Percentiles rank a stretch among this genome's conserved stretches.
These are phyloP conservation scores for Medicago arabica DNA, from an alignment of 306 rosid genomes.

Conservation along the genomic window DNA sequence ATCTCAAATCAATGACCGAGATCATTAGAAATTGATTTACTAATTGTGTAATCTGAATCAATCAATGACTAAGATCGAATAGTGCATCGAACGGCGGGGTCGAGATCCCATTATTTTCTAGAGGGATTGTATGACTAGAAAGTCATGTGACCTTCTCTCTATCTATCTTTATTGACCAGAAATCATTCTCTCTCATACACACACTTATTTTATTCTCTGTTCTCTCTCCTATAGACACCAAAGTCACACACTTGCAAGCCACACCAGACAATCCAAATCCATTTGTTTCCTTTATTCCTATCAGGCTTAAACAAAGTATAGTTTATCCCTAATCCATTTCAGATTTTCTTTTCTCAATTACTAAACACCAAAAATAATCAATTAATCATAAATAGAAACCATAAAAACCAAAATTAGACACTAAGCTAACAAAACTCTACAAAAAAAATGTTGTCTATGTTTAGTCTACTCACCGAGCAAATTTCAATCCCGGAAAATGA, in stretches of 20 bases:
- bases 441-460: neutral
- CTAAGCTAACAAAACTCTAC: neutral
- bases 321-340: neutral
- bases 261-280: neutral
- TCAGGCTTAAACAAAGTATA: neutral
- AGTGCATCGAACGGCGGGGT: neutral
- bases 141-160: neutral
- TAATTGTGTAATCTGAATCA: no score
- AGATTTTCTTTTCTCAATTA: neutral
- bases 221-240: neutral
- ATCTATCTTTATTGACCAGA: neutral
- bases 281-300: neutral
- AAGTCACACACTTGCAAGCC: neutral
- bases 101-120: neutral
- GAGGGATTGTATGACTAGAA: neutral
- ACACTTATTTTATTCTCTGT: neutral
- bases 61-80: neutral
- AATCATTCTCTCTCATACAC: neutral
- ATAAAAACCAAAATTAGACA: neutral
- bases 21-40: no score
- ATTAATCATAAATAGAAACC: neutral
- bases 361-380: neutral
- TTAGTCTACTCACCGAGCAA: slow-evolving; percentile 19
- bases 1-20: no score
- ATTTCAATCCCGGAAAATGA: slow-evolving; percentile 61